Base-by-base conservation (phyloP, 164 flowering plant genomes). In the Vitis rotundifolia region DNA sequence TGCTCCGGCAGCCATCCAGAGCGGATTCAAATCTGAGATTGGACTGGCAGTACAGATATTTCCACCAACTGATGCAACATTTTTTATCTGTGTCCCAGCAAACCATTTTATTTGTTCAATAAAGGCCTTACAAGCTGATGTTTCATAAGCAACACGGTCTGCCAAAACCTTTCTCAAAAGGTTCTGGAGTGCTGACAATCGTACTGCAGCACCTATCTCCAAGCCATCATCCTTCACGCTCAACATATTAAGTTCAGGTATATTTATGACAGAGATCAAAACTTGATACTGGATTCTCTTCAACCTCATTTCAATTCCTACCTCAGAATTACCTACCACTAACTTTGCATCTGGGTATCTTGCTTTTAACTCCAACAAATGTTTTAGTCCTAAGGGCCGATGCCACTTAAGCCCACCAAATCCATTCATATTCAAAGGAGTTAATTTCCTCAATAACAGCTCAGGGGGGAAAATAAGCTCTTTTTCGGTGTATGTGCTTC, bases 1-100 rank as follows among this genome's bases (percentile, higher is more conserved):
- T 28, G 99, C 97, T 70, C 97, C 77, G 10, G 95, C 76, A 72
- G 97, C 95, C 91, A 96, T 93, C 98, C 98, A 96, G 22, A 96
- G 87, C 61, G 99, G 99, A 73, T 96, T 96, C 84, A 96, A 81
- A 72, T 96, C 99, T 58, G 99, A 96, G 76, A 96, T 96, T 49
- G 99, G 99, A 81, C 99, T 96, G 1, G 97, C 99, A 14, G 97
- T 96, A 74, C 99, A 96, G 22, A 96, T 87, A 76, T 96, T 96
- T n/a, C 99, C 99, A 67, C 99, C 98, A 75, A 93, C 83, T 19
- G 95, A 93, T 31, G 95, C 98, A 67, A 88, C 97, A 79, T 96
- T 93, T 68, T 77, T 91, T 72, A 96, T 96, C 75, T 96, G 99
- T 29, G 84, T 89, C 69, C 99, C 98, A 68, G 97, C 99, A 89